phyloP scores from a whole-genome alignment of 257 asterid species.

The Salvia splendens region DNA sequence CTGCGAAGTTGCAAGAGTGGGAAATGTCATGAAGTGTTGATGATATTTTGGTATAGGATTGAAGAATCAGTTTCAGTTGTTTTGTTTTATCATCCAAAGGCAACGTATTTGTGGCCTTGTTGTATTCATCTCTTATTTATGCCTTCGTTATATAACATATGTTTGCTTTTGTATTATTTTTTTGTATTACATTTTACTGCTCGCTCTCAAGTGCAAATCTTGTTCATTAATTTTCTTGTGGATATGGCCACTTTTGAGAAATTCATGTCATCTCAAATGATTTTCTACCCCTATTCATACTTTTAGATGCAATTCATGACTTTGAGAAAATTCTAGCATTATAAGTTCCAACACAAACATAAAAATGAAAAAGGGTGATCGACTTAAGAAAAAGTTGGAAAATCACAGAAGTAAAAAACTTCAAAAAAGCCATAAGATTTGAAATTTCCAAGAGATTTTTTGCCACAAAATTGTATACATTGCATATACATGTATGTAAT shows the following conservation, averaged over 20 bases:
- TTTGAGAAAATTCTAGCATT: slow-evolving; percentile 17
- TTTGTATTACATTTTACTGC: background rate
- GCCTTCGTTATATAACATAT: slow-evolving; percentile 3
- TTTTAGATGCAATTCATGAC: background rate
- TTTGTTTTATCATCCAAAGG: slow-evolving; percentile 30
- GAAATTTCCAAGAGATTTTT: slow-evolving; percentile 17
- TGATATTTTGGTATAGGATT: slow-evolving; percentile 39
- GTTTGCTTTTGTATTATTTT: slow-evolving; percentile 13
- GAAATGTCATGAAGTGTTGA: slow-evolving; percentile 40
- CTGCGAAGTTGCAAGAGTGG: slow-evolving; percentile 26
- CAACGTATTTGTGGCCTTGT: slow-evolving; percentile 43
- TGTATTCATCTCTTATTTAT: slow-evolving; percentile 25
- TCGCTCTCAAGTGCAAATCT: slow-evolving; percentile 13
- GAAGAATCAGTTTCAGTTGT: slow-evolving; percentile 30
- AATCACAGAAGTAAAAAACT: slow-evolving; percentile 2
- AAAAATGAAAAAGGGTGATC: slow-evolving; percentile 41
- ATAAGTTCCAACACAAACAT: background rate
- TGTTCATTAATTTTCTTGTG: slow-evolving; percentile 10
- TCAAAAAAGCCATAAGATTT: background rate
- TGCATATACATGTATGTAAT: background rate
- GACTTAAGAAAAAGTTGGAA: slow-evolving; percentile 42
- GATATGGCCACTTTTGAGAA: background rate
- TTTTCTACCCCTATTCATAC: no score
- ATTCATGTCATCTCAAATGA: no score
- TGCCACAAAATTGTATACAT: background rate